Evolutionary conservation across 306 rosid genomes (phyloP), one percentile per base, ranked within the genome.

Genomic region (Gillenia trifoliata): DNA sequence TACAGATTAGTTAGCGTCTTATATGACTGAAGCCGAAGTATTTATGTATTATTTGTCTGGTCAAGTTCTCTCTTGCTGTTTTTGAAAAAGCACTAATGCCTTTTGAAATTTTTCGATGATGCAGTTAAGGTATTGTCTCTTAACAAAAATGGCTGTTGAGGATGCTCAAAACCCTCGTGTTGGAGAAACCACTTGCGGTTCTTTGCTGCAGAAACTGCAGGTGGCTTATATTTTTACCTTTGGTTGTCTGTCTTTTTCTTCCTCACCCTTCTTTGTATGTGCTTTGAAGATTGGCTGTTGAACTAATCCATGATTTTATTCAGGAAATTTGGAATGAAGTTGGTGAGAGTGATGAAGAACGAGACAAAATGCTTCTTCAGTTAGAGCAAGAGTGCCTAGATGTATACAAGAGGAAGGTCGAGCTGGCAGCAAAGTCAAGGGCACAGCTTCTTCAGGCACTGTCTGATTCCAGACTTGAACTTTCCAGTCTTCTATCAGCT

Each of bases 301-400:
- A 64, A 34, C 73, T 64, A 19, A 38, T 72, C 23, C 28, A 49
- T 55, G 26, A 50, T 77, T 73, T 11, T 3, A 50, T 79, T 65
- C 79, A 94, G 99, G 90, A 94, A 88, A 95, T 95, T 80, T 95
- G 99, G 99, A 92, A 95, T 54, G 99, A 95, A 83, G 99, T 95
- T 59, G 99, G 99, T 41, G 99, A 92, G 86, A 92, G 85, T 50
- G 98, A 95, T 17, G 97, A 92, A 76, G 86, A 92, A 67, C 89
- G 99, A 60, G 99, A 95, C 78, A 89, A 85, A 83, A 90, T 95
- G 99, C 96, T 95, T 71, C 99, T 92, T 86, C 99, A 95, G 85
- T 78, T 95, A 80, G 98, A 95, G 81, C 99, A 90, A 75, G 99
- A 95, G 56, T 92, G 99, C 71, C 85, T 92, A 87, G 97, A 95